Conservation (phyloP, 495 filamentous ascomycete genomes). For the Talaromyces ruber region DNA sequence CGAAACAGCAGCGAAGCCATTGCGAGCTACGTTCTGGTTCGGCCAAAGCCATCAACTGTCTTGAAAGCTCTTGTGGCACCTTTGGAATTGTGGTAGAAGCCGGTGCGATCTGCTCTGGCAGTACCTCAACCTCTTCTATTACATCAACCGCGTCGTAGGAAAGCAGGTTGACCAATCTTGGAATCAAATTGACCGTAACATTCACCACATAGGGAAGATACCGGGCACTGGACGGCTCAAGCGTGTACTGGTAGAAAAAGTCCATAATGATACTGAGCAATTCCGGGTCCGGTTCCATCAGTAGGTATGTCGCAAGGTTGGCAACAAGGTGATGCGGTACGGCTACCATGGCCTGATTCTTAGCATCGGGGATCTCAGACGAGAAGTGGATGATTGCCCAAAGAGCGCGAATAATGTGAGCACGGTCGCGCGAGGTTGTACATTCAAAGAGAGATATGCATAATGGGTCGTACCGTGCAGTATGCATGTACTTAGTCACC, state of each 20-base stretch:
- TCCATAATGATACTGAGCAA: slow-evolving; percentile 79
- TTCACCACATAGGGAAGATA: slow-evolving; percentile 52
- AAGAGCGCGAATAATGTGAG: slow-evolving; percentile 74
- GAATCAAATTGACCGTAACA: slow-evolving; percentile 55
- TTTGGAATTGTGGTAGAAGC: slow-evolving; percentile 58
- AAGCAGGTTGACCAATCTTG: slow-evolving; percentile 68
- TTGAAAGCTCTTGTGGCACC: slow-evolving; percentile 68
- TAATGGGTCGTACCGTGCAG: slow-evolving; percentile 64
- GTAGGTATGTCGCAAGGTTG: slow-evolving; percentile 66
- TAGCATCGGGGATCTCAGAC: slow-evolving; percentile 62
- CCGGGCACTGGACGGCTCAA: slow-evolving; percentile 76
- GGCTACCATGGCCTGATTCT: slow-evolving; percentile 58
- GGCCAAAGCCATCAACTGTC: slow-evolving; percentile 60
- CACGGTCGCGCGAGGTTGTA: slow-evolving; percentile 68
- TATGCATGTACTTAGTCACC: slow-evolving; percentile 67
- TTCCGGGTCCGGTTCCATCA: slow-evolving; percentile 82
- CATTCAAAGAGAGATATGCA: slow-evolving; percentile 68
- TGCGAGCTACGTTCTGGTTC: slow-evolving; percentile 84
- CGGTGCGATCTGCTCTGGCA: slow-evolving; percentile 38
- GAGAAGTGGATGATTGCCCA: slow-evolving; percentile 82
- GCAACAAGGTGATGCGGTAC: slow-evolving; percentile 58
- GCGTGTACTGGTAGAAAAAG: slow-evolving; percentile 93
- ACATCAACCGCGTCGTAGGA: slow-evolving; percentile 49
- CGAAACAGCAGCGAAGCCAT: slow-evolving; percentile 64
- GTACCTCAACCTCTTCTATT: slow-evolving; percentile 32